A percentile compares a stretch with the other conserved stretches of the same genome.
Evolutionary conservation across 208 protist species (phyloP).

Genomic region (Leishmania mexicana): DNA sequence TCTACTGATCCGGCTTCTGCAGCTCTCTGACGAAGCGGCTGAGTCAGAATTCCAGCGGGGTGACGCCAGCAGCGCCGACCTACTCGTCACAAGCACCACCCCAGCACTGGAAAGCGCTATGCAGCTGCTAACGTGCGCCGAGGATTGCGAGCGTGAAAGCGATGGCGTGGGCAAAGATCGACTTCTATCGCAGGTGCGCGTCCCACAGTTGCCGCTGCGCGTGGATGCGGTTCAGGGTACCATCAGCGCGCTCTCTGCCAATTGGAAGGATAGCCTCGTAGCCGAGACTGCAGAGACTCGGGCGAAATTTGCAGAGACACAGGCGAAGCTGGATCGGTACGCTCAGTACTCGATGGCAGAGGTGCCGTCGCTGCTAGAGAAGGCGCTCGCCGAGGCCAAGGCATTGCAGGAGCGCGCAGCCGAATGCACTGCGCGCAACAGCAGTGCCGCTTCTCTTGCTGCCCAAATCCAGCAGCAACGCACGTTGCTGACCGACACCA

Average conservation of each 20-base stretch:
- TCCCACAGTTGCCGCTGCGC: slow-evolving; percentile 12
- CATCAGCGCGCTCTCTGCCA: slow-evolving; percentile 6
- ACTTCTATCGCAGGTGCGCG: background rate
- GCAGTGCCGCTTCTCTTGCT: slow-evolving; percentile 9
- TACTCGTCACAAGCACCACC: slow-evolving; percentile 9
- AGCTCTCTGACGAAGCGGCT: slow-evolving; percentile 28
- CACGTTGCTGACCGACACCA: background rate
- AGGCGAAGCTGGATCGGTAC: slow-evolving; percentile 58
- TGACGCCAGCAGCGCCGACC: background rate
- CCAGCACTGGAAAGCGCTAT: slow-evolving; percentile 15
- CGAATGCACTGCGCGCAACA: slow-evolving; percentile 8
- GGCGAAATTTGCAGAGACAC: background rate
- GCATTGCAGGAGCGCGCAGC: slow-evolving; percentile 22
- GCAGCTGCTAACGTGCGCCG: background rate
- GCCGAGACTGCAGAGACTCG: slow-evolving; percentile 9
- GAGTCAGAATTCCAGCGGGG: background rate
- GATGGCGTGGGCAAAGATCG: background rate
- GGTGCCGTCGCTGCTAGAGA: slow-evolving; percentile 40
- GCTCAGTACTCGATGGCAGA: slow-evolving; percentile 49
- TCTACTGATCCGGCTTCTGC: slow-evolving; percentile 36
- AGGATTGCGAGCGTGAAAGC: background rate
- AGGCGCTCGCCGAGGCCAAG: slow-evolving; percentile 19
- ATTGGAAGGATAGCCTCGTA: slow-evolving; percentile 4
- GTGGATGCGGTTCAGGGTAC: slow-evolving; percentile 9
- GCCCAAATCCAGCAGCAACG: slow-evolving; percentile 10